Conservation (phyloP, 768 basidiomycete genomes). For the Agrocybe praecox region DNA sequence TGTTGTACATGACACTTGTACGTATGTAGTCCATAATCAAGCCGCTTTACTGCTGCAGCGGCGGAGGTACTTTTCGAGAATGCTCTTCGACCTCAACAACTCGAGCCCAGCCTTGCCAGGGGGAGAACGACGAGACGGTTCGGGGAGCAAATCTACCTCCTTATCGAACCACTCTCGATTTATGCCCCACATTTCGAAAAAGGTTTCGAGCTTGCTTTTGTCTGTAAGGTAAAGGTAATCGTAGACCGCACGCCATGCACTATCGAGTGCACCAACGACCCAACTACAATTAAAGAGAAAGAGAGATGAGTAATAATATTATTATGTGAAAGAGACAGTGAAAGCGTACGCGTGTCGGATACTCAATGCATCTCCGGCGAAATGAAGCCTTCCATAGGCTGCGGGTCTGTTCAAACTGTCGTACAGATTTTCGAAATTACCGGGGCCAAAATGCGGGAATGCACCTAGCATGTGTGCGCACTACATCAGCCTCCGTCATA, state of each 20-base stretch:
- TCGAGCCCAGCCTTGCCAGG: too few species aligned
- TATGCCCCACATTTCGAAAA: background rate
- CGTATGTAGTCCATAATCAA: too few species aligned
- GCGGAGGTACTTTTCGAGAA: too few species aligned
- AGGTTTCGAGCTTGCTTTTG: background rate
- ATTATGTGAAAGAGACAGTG: too few species aligned
- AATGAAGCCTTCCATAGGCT: conserved; percentile 7
- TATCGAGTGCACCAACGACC: conserved; percentile 4
- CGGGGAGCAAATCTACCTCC: too few species aligned
- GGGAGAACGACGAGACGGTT: too few species aligned
- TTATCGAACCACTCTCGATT: background rate
- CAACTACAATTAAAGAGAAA: background rate
- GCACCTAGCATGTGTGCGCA: background rate
- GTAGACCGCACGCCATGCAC: conserved; percentile 3
- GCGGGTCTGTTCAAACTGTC: conserved; percentile 6
- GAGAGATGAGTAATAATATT: too few species aligned
- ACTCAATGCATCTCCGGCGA: conserved; percentile 7
- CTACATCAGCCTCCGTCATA: too few species aligned
- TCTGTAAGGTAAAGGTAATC: background rate
- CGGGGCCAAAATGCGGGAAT: conserved; percentile 6
- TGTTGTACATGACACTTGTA: too few species aligned
- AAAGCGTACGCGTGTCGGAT: conserved; percentile 1
- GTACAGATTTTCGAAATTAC: conserved; percentile 9
- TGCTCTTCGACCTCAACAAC: too few species aligned
- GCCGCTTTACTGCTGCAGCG: too few species aligned